A percentile compares a stretch with the other conserved stretches of the same genome.
Evolutionary conservation across 208 protist genomes (phyloP).

Genomic region (Endotrypanum monterogeii): DNA sequence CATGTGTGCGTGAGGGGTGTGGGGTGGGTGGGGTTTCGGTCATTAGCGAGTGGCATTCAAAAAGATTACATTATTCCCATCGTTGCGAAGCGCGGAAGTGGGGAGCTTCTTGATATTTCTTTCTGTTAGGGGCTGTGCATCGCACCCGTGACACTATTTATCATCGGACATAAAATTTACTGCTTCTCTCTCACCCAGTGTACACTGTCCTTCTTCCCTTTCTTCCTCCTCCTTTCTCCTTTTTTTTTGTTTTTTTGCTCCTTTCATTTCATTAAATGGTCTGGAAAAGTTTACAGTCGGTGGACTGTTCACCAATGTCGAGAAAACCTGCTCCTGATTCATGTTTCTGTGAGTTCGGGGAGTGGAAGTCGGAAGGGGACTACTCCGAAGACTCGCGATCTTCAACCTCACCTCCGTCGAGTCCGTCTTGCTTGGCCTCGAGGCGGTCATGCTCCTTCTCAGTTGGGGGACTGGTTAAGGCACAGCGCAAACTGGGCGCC

Average conservation of each 20-base stretch:
- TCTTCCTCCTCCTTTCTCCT: neutral
- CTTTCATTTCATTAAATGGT: no score
- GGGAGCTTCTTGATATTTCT: no score
- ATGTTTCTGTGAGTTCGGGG: slow-evolving; percentile 16
- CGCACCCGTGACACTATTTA: neutral
- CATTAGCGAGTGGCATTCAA: neutral
- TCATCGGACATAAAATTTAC: no score
- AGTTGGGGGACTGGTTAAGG: neutral
- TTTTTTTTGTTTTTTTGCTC: neutral
- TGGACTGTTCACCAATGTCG: neutral
- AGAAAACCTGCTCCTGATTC: neutral
- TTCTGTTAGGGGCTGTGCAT: no score
- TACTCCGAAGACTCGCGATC: slow-evolving; percentile 8
- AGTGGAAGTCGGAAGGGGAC: slow-evolving; percentile 30
- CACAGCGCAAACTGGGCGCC: slow-evolving; percentile 33
- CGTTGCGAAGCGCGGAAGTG: no score
- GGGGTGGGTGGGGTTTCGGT: neutral
- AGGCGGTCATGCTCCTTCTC: slow-evolving; percentile 4
- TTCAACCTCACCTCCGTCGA: slow-evolving; percentile 14
- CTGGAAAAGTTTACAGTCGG: neutral
- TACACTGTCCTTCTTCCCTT: neutral
- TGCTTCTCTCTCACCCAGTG: neutral
- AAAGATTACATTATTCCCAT: neutral
- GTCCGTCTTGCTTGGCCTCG: neutral
- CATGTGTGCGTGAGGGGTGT: no score